phyloP scores from a whole-genome alignment of 1,284 basidiomycete genomes.

The Moesziomyces globuligerus region DNA sequence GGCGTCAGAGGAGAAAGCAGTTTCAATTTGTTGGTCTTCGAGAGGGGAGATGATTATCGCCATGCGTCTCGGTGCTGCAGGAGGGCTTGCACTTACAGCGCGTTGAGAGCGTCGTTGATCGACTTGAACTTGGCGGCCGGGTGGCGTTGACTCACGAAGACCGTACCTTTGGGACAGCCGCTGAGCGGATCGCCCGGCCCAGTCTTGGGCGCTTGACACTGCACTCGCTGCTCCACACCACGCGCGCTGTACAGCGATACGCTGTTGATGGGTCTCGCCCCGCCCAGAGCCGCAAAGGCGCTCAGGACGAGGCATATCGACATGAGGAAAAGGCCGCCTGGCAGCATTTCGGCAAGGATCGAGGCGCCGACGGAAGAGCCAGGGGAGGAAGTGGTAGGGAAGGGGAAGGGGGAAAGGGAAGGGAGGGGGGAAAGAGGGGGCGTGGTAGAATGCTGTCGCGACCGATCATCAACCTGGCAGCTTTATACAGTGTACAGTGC shows the following conservation, averaged over 20 bases:
- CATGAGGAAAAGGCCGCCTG: not conserved
- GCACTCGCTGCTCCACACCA: too few relatives aligned
- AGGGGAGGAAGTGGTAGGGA: not conserved
- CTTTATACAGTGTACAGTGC: too few relatives aligned
- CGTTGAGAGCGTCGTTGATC: conserved; percentile 22
- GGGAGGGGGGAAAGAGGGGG: not conserved
- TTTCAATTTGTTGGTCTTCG: too few relatives aligned
- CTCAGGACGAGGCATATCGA: conserved; percentile 3
- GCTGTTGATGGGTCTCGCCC: not conserved
- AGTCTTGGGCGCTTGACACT: conserved; percentile 30
- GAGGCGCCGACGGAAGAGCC: conserved; percentile 1
- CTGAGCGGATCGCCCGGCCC: conserved; percentile 1
- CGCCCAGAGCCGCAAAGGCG: not conserved
- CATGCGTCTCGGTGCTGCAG: conserved; percentile 9
- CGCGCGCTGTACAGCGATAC: not conserved
- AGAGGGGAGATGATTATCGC: not conserved
- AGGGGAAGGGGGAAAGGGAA: not conserved
- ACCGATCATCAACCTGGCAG: not conserved
- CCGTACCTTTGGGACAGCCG: conserved; percentile 19
- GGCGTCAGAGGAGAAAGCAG: not conserved
- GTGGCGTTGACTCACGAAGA: conserved; percentile 29
- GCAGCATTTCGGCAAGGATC: not conserved
- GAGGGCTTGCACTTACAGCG: conserved; percentile 44
- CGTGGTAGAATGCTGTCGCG: not conserved
- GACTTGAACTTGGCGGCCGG: conserved; percentile 8